Evolutionary conservation across 139 green algal species (phyloP).

Genomic region (Spirogloea muscicola): DNA sequence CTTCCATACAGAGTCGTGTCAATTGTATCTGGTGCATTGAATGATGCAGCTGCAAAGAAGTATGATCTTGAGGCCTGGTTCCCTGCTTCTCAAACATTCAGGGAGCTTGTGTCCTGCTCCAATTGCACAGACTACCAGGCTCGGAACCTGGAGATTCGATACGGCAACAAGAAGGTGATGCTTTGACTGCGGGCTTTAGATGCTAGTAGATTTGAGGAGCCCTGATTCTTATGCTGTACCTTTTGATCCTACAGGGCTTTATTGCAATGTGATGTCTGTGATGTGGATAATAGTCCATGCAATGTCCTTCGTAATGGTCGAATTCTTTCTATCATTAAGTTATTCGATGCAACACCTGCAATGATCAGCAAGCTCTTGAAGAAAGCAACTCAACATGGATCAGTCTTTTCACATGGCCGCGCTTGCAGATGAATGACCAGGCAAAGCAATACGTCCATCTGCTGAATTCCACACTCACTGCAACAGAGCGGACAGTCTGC

Average conservation of each 20-base stretch:
- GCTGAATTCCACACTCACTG: constrained; percentile 93
- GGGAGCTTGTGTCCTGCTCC: constrained; percentile 96
- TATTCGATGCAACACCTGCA: neutral
- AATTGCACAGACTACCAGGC: constrained; percentile 97
- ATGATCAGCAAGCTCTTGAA: neutral
- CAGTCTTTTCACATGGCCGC: neutral
- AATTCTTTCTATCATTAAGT: neutral
- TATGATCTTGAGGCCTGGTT: constrained; percentile 99
- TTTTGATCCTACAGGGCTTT: neutral
- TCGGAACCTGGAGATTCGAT: constrained; percentile 76
- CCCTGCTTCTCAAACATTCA: constrained; percentile 78
- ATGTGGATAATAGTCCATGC: neutral
- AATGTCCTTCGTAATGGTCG: neutral
- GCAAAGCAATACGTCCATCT: constrained; percentile 93
- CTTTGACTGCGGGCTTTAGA: neutral
- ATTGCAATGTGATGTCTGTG: no score
- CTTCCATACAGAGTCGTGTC: constrained; percentile 94
- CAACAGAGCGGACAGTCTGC: constrained; percentile 95
- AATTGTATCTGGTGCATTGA: constrained; percentile 96
- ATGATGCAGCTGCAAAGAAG: constrained; percentile 98
- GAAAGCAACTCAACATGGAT: neutral
- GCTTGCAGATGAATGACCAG: constrained; percentile 51
- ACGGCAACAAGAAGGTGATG: constrained; percentile 57
- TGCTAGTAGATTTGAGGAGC: no score
- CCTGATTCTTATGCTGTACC: neutral